Conservation (phyloP, 441 rosid genomes). For the Aleurites moluccanus region DNA sequence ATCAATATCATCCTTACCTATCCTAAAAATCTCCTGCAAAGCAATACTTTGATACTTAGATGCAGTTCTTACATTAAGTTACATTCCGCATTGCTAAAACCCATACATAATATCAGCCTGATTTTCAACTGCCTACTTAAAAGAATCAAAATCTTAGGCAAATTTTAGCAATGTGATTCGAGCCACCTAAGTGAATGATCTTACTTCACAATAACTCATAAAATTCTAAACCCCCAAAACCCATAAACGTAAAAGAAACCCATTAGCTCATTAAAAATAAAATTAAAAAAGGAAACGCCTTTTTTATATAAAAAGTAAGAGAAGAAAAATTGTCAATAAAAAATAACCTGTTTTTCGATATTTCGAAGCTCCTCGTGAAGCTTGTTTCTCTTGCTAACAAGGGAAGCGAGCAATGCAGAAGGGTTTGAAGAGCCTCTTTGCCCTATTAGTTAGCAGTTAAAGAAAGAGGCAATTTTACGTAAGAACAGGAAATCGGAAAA, state of each 20-base stretch:
- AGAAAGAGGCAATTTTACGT: not conserved
- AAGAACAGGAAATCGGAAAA: not conserved
- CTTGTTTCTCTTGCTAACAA: constrained; percentile 72
- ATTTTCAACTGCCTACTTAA: not conserved
- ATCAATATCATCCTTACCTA: no score
- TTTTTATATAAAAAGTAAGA: not conserved
- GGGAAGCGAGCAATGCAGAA: constrained; percentile 65
- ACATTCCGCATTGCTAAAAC: not conserved
- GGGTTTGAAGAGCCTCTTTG: constrained; percentile 67
- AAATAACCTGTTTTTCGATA: constrained; percentile 79
- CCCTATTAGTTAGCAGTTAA: constrained; percentile 39
- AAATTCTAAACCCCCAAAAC: not conserved
- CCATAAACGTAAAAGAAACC: not conserved
- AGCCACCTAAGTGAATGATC: not conserved
- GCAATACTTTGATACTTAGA: constrained; percentile 2
- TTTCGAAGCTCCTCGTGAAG: constrained; percentile 83
- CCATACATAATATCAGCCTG: not conserved
- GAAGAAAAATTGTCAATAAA: not conserved
- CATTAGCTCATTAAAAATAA: not conserved
- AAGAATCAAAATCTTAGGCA: no score
- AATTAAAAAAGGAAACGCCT: not conserved
- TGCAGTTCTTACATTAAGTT: not conserved
- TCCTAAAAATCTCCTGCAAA: constrained; percentile 8
- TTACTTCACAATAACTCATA: not conserved
- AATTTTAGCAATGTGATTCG: not conserved